A percentile compares a stretch with the other conserved stretches of the same genome.
Conservation (phyloP, 768 basidiomycete genomes). For the Tylopilus plumbeoviolaceoides region DNA sequence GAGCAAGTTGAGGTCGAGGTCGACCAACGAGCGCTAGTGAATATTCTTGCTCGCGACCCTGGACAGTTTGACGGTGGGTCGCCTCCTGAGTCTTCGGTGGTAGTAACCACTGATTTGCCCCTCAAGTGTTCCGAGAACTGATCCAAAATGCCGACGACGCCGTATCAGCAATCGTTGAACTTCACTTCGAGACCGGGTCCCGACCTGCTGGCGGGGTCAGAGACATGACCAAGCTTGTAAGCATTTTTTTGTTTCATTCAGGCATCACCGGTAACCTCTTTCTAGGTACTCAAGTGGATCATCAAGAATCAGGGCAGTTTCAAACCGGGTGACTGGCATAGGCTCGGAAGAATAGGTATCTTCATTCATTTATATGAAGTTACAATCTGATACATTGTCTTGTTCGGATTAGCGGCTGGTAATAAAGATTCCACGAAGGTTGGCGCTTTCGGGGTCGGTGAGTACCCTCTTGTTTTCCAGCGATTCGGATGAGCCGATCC, state of each 20-base stretch:
- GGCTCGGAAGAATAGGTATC: slow-evolving; percentile 10
- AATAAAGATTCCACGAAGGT: slow-evolving; percentile 11
- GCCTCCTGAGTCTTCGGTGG: neutral
- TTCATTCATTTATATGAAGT: neutral
- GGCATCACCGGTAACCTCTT: neutral
- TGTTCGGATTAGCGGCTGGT: slow-evolving; percentile 4
- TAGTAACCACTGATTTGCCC: neutral
- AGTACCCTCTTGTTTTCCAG: neutral
- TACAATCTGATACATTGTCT: neutral
- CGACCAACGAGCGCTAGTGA: slow-evolving; percentile 14
- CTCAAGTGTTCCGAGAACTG: slow-evolving; percentile 39
- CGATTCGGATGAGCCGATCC: neutral
- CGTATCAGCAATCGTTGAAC: slow-evolving; percentile 31
- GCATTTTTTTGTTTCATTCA: neutral
- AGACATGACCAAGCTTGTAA: neutral
- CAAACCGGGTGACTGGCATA: too few species aligned
- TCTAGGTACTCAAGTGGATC: slow-evolving; percentile 4
- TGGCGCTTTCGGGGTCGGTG: slow-evolving; percentile 18
- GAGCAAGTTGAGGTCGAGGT: slow-evolving; percentile 10
- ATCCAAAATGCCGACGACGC: slow-evolving; percentile 37
- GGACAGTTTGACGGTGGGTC: slow-evolving; percentile 9
- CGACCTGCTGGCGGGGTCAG: neutral
- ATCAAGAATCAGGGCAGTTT: slow-evolving; percentile 13
- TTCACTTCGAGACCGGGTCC: slow-evolving; percentile 32
- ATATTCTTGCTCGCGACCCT: slow-evolving; percentile 17